Evolutionary conservation across 1,284 basidiomycete genomes (phyloP), one percentile per base, ranked within the genome.

Genomic region (Heterobasidion annosum): DNA sequence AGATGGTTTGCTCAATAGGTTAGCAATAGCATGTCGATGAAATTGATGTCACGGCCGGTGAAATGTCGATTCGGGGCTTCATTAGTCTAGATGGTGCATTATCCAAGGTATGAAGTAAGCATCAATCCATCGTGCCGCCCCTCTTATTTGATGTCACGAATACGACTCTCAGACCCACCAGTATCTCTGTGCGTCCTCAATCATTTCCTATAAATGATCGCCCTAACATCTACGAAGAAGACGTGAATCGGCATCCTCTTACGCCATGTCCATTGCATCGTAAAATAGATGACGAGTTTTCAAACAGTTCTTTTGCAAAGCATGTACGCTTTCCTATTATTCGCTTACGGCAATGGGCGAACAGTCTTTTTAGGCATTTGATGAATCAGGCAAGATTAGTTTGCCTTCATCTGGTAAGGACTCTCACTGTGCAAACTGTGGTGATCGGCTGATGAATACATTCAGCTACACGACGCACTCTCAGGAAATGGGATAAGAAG

Each of bases 211-310:
- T 18, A 47, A 13, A 47, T 5, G 5, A 25, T 47, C n/a, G n/a
- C 4, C 32, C 44, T 34, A 10, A 56, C 56, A 25, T 34, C 19
- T 45, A 25, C 32, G 35, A 61, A 95, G 35, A 61, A 95, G 93
- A 89, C 64, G 75, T 96, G 65, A 96, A 97, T 67, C 74, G 74
- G n/a, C 88, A 91, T 63, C 83, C 83, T 1, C 67, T 96, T 34
- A 72, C 79, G 10, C 61, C 67, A 10, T 83, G 85, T 60, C 87
- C 90, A 42, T 68, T 96, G 9, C 87, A 91, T 65, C 77, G 77
- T 9, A 63, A 74, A 35, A 83, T 96, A 57, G 83, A 92, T 54
- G 69, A 69, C 25, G 70, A 73, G 18, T 95, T 95, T 63, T 67
- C 75, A 3, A 67, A 73, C 2, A 91, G 88, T 62, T 75, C 83